phyloP scores from a whole-genome alignment of 495 filamentous ascomycete species.

The Annulohypoxylon maeteangense region DNA sequence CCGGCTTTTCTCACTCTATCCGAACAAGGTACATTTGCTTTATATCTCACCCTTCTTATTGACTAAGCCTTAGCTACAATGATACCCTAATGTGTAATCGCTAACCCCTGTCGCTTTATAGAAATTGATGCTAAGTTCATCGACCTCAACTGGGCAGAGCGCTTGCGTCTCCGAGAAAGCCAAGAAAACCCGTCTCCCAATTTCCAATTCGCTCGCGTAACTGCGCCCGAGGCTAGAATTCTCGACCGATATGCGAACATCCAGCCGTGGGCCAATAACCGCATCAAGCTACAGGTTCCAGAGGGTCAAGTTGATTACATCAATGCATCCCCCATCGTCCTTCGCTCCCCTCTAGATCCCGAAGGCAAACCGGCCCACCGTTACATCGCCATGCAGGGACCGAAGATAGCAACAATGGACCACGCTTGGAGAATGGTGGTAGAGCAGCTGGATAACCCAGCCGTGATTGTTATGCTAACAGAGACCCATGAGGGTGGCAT shows the following conservation, averaged over 20 bases:
- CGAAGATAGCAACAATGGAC: constrained; percentile 73
- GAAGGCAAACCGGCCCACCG: constrained; percentile 49
- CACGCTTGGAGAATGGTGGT: constrained; percentile 98
- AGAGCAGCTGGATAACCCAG: constrained; percentile 80
- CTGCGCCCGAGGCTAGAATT: constrained; percentile 58
- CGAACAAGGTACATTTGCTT: constrained; percentile 43
- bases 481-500: constrained; percentile 82
- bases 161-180: constrained; percentile 61
- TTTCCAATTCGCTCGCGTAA: constrained; percentile 66
- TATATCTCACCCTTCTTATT: not conserved
- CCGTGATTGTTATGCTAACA: constrained; percentile 95
- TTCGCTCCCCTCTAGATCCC: constrained; percentile 71
- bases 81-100: not conserved
- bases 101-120: constrained; percentile 40
- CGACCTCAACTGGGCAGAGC: constrained; percentile 71
- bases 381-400: constrained; percentile 78
- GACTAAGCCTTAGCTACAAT: not conserved
- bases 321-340: constrained; percentile 89
- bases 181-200: constrained; percentile 55
- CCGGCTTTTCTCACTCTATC: constrained; percentile 58
- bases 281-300: constrained; percentile 84
- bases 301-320: constrained; percentile 88
- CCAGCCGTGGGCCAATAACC: constrained; percentile 85
- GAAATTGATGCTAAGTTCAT: constrained; percentile 66
- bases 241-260: constrained; percentile 89